Percentiles rank a stretch among this genome's conserved stretches.
phyloP scores from a whole-genome alignment of 495 filamentous ascomycete species.

The Penicillium canescens region DNA sequence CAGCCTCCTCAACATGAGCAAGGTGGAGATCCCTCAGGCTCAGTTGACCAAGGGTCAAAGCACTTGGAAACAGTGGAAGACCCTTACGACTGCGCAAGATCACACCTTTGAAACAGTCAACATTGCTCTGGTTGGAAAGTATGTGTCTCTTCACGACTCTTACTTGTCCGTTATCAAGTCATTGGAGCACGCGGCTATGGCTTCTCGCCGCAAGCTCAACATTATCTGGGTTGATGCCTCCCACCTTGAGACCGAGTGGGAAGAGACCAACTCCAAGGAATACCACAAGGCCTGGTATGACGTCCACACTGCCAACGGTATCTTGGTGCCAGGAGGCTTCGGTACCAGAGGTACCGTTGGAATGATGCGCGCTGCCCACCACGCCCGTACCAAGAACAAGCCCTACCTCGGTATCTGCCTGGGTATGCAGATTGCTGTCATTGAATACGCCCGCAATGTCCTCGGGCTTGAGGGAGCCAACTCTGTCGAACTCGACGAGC shows the following conservation, averaged over 20 bases:
- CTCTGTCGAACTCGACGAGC: slow-evolving; percentile 64
- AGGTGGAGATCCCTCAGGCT: slow-evolving; percentile 37
- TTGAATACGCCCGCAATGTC: slow-evolving; percentile 80
- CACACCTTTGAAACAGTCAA: slow-evolving; percentile 63
- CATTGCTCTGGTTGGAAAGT: slow-evolving; percentile 93
- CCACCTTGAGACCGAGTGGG: slow-evolving; percentile 68
- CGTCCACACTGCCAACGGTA: slow-evolving; percentile 68
- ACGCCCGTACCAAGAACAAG: slow-evolving; percentile 76
- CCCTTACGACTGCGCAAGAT: slow-evolving; percentile 62
- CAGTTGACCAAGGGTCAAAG: slow-evolving; percentile 46
- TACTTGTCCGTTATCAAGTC: slow-evolving; percentile 83
- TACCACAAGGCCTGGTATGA: slow-evolving; percentile 89
- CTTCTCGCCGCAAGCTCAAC: slow-evolving; percentile 74
- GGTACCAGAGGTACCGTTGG: slow-evolving; percentile 79
- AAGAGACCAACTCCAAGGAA: slow-evolving; percentile 60
- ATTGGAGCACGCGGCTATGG: slow-evolving; percentile 90
- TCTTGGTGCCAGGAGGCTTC: slow-evolving; percentile 71
- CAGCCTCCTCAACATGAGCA: slow-evolving; percentile 27
- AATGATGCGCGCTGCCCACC: slow-evolving; percentile 82
- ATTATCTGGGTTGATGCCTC: slow-evolving; percentile 82
- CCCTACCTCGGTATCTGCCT: slow-evolving; percentile 93
- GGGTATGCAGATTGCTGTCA: slow-evolving; percentile 92
- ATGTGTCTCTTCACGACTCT: slow-evolving; percentile 76
- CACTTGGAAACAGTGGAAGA: slow-evolving; percentile 76
- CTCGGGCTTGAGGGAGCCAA: slow-evolving; percentile 60